Conservation (phyloP, 306 rosid genomes). For the Neltuma alba region DNA sequence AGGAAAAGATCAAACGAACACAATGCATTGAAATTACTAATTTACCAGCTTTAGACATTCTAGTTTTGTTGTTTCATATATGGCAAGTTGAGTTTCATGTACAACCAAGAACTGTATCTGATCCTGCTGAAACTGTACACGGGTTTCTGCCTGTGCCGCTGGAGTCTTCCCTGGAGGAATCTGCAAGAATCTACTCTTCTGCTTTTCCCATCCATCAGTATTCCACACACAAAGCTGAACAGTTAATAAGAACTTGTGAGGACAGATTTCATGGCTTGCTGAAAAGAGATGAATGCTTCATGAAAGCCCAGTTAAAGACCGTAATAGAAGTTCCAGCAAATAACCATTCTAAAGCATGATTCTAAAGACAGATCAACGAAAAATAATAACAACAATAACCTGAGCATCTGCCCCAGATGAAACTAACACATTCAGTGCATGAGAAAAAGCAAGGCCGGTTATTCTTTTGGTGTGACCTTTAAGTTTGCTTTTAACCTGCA, state of each 20-base stretch:
- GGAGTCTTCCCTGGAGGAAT: constrained; percentile 84
- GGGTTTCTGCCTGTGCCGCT: constrained; percentile 84
- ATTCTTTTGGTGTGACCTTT: constrained; percentile 95
- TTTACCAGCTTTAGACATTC: constrained; percentile 81
- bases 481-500: constrained; percentile 95
- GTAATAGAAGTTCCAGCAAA: not conserved
- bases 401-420: constrained; percentile 99
- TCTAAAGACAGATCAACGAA: constrained; percentile 16
- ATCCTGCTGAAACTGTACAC: constrained; percentile 97
- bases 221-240: constrained; percentile 88
- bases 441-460: constrained; percentile 95
- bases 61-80: constrained; percentile 82
- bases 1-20: constrained; percentile 1
- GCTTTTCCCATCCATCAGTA: constrained; percentile 97
- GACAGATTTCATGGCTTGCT: not conserved
- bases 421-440: constrained; percentile 78
- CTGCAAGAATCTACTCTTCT: constrained; percentile 75
- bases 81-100: constrained; percentile 97
- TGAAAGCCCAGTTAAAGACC: constrained; percentile 29
- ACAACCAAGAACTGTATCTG: constrained; percentile 86
- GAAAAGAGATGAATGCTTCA: constrained; percentile 13
- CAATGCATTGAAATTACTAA: constrained; percentile 9
- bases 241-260: constrained; percentile 6
- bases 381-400: constrained; percentile 50
- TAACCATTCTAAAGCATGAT: not conserved